Base-by-base conservation (phyloP, 2,329 filamentous ascomycete genomes). In the Diaporthe vexans region DNA sequence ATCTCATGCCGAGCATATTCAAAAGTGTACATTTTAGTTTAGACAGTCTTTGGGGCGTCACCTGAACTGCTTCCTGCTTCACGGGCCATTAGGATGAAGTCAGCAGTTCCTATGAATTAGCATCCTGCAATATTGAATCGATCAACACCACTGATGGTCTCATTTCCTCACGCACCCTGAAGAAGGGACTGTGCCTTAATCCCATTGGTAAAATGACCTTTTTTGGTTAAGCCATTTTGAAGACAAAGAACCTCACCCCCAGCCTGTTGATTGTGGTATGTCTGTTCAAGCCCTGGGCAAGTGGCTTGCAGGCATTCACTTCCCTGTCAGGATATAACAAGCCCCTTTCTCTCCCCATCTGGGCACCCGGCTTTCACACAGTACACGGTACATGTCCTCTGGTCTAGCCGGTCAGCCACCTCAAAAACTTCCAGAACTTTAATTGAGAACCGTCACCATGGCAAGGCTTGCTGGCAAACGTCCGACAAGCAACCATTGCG, bases 11-110 rank as follows among this genome's bases (percentile, higher is more conserved):
- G 13, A n/a, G 29, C 33, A 26, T 33, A 51, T n/a, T 35, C 1
- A 52, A 67, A 67, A 67, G 29, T 37, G 29, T 67, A 40, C 24
- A 67, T 37, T 35, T 26, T 67, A 67, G 43, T 33, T 37, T 40
- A 67, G 46, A 67, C 29, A 8, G 26, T 67, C n/a, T 10, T 19
- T 4, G n/a, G 63, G 63, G 21, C 29, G 17, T 5, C 19, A 24
- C 2, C 46, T 52, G 63, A 52, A 26, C 5, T 52, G 58, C 37
- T 46, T 61, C 17, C 46, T 67, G 63, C 63, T 37, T 54, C 48
- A 24, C 13, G 29, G 21, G 13, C 52, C 17, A 63, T 48, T 65
- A 19, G 19, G 19, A 10, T 43, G 15, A n/a, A 26, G 63, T n/a
- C 52, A n/a, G 63, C 19, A 52, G 63, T 52, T 8, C 15, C 33